Percentiles rank a stretch among this genome's conserved stretches.
Evolutionary conservation across 352 stramenopile genomes (phyloP).

Genomic region (Phytophthora uliginosa): DNA sequence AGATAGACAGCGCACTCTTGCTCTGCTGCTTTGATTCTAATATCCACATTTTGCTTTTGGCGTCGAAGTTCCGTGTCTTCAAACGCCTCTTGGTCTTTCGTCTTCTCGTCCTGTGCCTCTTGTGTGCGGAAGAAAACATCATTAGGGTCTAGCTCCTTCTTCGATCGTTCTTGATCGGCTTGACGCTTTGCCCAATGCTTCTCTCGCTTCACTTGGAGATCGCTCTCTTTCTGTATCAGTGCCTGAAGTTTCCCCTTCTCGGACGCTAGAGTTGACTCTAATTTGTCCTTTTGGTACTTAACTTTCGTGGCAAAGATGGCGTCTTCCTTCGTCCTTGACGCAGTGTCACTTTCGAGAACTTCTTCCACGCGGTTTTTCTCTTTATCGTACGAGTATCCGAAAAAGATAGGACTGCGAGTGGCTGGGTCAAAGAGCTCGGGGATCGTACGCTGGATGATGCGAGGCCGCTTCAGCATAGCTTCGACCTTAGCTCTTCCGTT

Average conservation of each 20-base stretch:
- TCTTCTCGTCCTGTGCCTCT: constrained; percentile 70
- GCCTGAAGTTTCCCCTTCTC: constrained; percentile 74
- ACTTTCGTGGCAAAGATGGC: constrained; percentile 69
- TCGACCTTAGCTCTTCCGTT: constrained; percentile 35
- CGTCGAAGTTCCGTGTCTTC: constrained; percentile 67
- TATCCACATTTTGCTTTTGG: constrained; percentile 54
- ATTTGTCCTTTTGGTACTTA: constrained; percentile 38
- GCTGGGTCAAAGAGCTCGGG: constrained; percentile 57
- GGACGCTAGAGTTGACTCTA: constrained; percentile 43
- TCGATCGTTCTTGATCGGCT: constrained; percentile 70
- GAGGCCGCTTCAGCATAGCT: constrained; percentile 52
- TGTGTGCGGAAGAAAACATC: constrained; percentile 83
- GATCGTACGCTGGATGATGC: constrained; percentile 59
- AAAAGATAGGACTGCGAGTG: constrained; percentile 71
- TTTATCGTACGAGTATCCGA: constrained; percentile 70
- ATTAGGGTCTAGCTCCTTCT: constrained; percentile 80
- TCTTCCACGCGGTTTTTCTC: constrained; percentile 50
- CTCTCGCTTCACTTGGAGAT: constrained; percentile 58
- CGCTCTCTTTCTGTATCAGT: constrained; percentile 57
- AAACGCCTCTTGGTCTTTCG: constrained; percentile 55
- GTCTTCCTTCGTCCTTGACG: constrained; percentile 45
- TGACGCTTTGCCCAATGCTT: constrained; percentile 73
- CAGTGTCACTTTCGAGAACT: constrained; percentile 41
- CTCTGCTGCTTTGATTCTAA: constrained; percentile 52
- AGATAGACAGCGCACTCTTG: constrained; percentile 47